Base-by-base conservation (phyloP, 148 eudicot genomes). In the Rhododendron mucronatum region DNA sequence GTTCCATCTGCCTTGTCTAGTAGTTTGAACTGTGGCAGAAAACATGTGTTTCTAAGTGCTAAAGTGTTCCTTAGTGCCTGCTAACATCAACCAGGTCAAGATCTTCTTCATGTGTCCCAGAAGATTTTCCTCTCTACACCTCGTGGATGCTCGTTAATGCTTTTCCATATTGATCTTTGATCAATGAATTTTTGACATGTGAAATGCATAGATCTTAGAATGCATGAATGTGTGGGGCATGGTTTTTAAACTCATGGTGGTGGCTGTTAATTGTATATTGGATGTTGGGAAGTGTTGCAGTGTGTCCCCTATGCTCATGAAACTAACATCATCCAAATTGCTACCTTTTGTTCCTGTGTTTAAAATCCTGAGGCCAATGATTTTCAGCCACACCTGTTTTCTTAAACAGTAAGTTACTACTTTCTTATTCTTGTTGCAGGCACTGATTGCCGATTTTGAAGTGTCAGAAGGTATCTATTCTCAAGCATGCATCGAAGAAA, bases 381-480 rank as follows among this genome's bases (percentile, higher is more conserved):
- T 67, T 63, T 83, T 69, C 39, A 18, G 59, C 30, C 55, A 1
- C 18, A 47, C 59, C 6, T 83, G 1, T 87, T 67, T 3, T 67
- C 33, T 84, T 74, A 61, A 78, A 30, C 30, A 30, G 30, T 30
- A 35, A 21, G 33, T 75, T 65, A 69, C 28, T 5, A 69, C 50
- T 69, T 84, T 65, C 57, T 1, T 73, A 37, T 86, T 83, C 50
- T 57, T 15, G 30, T 76, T 91, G 91, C 94, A 96, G 98, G 92
- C 94, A 10, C 83, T 93, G 37, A 15, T 94, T 86, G 94, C 98
- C 87, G 99, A 95, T 90, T 96, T 94, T 91, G 97, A 95, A 89
- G 93, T 96, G 30, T 95, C 94, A 1, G 96, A 95, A 93, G 99
- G 99, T 87, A 96, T 96, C 67, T 95, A 91, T 88, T 94, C 99